These are phyloP conservation scores for Colletotrichum tropicicola DNA, from an alignment of 2,329 filamentous ascomycete species.

Conservation along the genomic window DNA sequence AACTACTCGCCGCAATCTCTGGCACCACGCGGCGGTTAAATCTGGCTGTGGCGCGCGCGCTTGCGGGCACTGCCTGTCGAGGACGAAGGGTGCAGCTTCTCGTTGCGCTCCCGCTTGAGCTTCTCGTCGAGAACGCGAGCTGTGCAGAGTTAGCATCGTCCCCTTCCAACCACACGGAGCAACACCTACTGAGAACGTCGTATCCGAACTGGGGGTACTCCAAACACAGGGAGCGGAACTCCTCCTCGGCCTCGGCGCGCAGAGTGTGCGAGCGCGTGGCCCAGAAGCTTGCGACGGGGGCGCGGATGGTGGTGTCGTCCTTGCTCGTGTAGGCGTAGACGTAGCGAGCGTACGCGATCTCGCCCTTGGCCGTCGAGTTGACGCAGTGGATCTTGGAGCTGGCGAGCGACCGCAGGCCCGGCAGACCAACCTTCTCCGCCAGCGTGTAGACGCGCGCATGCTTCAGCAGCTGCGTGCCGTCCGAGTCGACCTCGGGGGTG, in stretches of 20 bases:
- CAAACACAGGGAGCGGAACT: conserved; percentile 86
- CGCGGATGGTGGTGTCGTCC: conserved; percentile 78
- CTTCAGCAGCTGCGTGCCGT: conserved; percentile 84
- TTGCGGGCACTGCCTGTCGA: conserved; percentile 60
- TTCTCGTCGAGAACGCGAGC: conserved; percentile 73
- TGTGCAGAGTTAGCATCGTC: conserved; percentile 41
- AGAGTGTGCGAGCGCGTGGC: conserved; percentile 82
- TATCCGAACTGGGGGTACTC: conserved; percentile 93
- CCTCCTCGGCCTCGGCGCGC: conserved; percentile 84
- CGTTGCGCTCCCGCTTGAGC: conserved; percentile 69
- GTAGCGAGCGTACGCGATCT: conserved; percentile 91
- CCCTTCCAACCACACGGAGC: neutral
- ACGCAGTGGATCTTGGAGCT: conserved; percentile 93
- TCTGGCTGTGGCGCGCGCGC: conserved; percentile 60
- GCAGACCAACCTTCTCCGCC: conserved; percentile 78
- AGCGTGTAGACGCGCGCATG: conserved; percentile 92
- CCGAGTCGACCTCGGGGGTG: conserved; percentile 74
- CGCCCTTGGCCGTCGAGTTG: conserved; percentile 85
- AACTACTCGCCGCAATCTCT: too few relatives aligned
- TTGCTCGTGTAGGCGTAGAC: conserved; percentile 80
- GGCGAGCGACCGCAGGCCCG: conserved; percentile 76
- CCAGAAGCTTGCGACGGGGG: conserved; percentile 91
- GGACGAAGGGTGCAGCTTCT: conserved; percentile 63
- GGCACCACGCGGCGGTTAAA: too few relatives aligned
- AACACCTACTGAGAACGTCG: conserved; percentile 78